phyloP scores from a whole-genome alignment of 257 asterid genomes.

The Petrea volubilis region DNA sequence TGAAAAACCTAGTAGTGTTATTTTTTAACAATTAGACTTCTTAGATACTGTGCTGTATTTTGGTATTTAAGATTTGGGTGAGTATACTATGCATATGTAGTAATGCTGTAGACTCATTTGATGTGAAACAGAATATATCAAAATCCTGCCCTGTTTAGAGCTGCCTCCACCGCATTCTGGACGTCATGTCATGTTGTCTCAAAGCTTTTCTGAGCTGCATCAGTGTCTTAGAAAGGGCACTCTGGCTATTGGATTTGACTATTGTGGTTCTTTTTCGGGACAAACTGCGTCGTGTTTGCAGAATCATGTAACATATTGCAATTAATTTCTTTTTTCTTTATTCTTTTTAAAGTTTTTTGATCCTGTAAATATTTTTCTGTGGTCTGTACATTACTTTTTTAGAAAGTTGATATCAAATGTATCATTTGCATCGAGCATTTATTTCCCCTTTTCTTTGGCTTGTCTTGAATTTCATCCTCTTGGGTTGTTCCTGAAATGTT shows the following conservation, averaged over 20 bases:
- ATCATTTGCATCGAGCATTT: background rate
- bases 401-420: conserved; percentile 1
- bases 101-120: conserved; percentile 11
- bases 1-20: no score
- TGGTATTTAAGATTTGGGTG: background rate
- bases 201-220: conserved; percentile 67
- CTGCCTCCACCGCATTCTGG: conserved; percentile 94
- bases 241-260: conserved; percentile 18
- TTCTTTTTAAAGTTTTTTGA: background rate
- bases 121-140: conserved; percentile 72
- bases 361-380: conserved; percentile 19
- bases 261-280: conserved; percentile 12
- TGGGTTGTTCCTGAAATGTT: no score
- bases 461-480: no score
- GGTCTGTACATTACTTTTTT: background rate
- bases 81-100: background rate
- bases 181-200: conserved; percentile 85
- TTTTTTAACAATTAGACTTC: background rate
- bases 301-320: conserved; percentile 26
- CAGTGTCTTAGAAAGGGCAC: background rate
- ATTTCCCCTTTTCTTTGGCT: no score
- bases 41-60: background rate
- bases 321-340: no score
- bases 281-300: background rate
- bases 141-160: conserved; percentile 82